phyloP scores from a whole-genome alignment of 768 basidiomycete species.

The Galerina sulciceps region DNA sequence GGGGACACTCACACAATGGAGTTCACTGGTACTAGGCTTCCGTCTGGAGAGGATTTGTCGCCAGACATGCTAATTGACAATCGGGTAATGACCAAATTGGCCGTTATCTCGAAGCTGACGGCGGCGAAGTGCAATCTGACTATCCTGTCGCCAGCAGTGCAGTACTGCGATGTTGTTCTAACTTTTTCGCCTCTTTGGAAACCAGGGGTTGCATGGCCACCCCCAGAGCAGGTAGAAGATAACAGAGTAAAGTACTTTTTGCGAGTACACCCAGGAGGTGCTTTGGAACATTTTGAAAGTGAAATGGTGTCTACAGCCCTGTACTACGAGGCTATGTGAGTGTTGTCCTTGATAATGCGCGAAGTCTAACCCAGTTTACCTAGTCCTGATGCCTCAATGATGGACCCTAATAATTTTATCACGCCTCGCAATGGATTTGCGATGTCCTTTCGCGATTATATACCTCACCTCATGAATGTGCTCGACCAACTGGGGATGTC shows the following conservation, averaged over 20 bases:
- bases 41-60: conserved; percentile 61
- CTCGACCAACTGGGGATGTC: conserved; percentile 86
- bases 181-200: conserved; percentile 77
- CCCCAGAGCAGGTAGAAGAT: conserved; percentile 66
- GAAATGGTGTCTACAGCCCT: conserved; percentile 79
- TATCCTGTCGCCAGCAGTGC: conserved; percentile 70
- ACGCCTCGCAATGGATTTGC: conserved; percentile 85
- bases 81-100: conserved; percentile 76
- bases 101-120: conserved; percentile 72
- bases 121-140: conserved; percentile 79
- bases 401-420: conserved; percentile 80
- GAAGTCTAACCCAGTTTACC: conserved; percentile 4
- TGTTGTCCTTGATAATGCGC: conserved; percentile 7
- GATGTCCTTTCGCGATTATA: conserved; percentile 80
- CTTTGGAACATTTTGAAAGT: conserved; percentile 84
- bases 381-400: conserved; percentile 78
- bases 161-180: conserved; percentile 82
- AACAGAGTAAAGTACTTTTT: conserved; percentile 84
- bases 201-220: conserved; percentile 77
- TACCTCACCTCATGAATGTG: conserved; percentile 81
- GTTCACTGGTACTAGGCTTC: conserved; percentile 78
- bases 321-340: conserved; percentile 87
- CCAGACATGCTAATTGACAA: conserved; percentile 78
- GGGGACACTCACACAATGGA: conserved; percentile 82
- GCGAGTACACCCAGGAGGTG: conserved; percentile 83